Conservation (phyloP, 2,329 filamentous ascomycete genomes). For the Aspergillus pseudonomiae region DNA sequence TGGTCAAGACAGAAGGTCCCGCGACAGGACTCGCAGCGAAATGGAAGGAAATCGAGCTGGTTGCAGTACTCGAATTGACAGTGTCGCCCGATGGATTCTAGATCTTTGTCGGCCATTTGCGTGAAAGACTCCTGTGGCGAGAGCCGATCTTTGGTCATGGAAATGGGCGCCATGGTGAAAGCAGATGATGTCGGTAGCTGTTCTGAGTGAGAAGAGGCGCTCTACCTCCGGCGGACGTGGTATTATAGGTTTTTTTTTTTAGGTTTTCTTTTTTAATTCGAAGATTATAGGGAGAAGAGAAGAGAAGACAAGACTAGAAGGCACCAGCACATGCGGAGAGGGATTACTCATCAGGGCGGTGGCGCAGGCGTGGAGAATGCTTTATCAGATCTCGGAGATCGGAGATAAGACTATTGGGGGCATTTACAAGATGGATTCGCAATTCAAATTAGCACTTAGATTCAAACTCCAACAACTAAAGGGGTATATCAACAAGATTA, state of each 20-base stretch:
- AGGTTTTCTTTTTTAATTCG: not conserved
- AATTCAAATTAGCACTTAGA: not conserved
- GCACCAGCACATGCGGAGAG: slow-evolving; percentile 30
- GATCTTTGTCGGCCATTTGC: slow-evolving; percentile 65
- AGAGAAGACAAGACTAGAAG: slow-evolving; percentile 18
- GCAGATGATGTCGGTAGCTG: not conserved
- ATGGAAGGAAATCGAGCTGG: slow-evolving; percentile 94
- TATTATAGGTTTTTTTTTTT: not conserved
- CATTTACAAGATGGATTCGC: not conserved
- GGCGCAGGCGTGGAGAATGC: slow-evolving; percentile 1
- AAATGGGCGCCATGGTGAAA: slow-evolving; percentile 30
- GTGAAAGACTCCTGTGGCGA: slow-evolving; percentile 36
- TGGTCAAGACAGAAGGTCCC: slow-evolving; percentile 91
- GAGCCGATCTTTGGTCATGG: slow-evolving; percentile 23
- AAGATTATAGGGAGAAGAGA: not conserved
- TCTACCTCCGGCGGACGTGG: not conserved
- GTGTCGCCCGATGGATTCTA: slow-evolving; percentile 83
- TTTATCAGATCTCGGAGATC: slow-evolving; percentile 23
- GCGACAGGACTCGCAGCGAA: slow-evolving; percentile 86
- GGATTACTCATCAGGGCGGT: slow-evolving; percentile 19
- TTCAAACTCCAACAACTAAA: slow-evolving; percentile 11
- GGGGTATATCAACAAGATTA: slow-evolving; percentile 18
- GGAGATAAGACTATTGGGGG: slow-evolving; percentile 17
- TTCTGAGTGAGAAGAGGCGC: not conserved
- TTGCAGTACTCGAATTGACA: slow-evolving; percentile 92